These are phyloP conservation scores for Pseudogymnoascus sp. DNA, from an alignment of 2,329 filamentous ascomycete genomes.

Conservation along the genomic window DNA sequence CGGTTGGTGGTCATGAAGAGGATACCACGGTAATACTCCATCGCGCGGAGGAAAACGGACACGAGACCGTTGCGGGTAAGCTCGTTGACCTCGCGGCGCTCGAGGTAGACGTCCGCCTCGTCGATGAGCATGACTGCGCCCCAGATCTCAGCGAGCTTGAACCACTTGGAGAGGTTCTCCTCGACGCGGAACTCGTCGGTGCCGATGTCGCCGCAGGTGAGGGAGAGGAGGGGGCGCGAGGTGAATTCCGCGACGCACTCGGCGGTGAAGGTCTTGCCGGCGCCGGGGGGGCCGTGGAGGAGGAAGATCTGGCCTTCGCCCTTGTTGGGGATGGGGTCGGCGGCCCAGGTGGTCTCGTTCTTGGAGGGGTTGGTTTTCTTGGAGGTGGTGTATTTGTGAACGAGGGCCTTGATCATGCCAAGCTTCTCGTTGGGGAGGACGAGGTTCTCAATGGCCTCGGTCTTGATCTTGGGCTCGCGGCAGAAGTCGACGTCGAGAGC, in stretches of 20 bases:
- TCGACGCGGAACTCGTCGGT: conserved; percentile 38
- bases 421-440: conserved; percentile 18
- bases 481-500: conserved; percentile 19
- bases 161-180: conserved; percentile 39
- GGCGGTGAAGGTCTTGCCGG: conserved; percentile 17
- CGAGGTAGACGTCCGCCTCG: conserved; percentile 45
- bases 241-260: conserved; percentile 24
- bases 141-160: conserved; percentile 44
- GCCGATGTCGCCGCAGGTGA: conserved; percentile 44
- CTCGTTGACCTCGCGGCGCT: conserved; percentile 26
- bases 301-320: conserved; percentile 17
- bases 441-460: conserved; percentile 18
- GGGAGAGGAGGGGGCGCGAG: conserved; percentile 18
- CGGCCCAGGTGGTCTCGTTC: conserved; percentile 10
- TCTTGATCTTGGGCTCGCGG: conserved; percentile 17
- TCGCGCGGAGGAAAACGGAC: conserved; percentile 32
- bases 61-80: conserved; percentile 31
- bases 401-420: conserved; percentile 19
- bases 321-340: conserved; percentile 16
- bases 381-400: conserved; percentile 17
- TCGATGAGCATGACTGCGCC: conserved; percentile 45
- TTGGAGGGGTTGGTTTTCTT: conserved; percentile 8
- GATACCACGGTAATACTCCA: conserved; percentile 38
- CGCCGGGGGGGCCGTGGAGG: conserved; percentile 16
- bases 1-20: conserved; percentile 38